These are phyloP conservation scores for Petunia axillaris DNA, from an alignment of 257 asterid species.

Conservation along the genomic window DNA sequence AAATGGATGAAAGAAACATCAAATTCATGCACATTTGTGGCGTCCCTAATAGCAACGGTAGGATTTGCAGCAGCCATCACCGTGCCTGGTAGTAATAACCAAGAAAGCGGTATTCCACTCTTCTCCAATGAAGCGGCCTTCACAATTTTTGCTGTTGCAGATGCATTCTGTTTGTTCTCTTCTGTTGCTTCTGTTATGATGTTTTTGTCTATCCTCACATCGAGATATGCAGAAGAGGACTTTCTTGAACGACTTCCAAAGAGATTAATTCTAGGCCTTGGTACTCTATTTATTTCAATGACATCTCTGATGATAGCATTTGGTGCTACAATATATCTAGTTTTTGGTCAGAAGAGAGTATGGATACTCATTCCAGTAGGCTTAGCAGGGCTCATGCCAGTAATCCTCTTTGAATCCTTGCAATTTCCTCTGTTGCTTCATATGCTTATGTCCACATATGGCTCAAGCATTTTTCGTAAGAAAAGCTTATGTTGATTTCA, in stretches of 20 bases:
- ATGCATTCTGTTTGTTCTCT: conserved; percentile 28
- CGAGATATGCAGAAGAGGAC: conserved; percentile 37
- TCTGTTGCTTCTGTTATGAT: conserved; percentile 37
- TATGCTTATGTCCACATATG: conserved; percentile 33
- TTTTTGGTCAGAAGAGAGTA: conserved; percentile 9
- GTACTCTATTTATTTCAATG: conserved; percentile 32
- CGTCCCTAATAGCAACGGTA: conserved; percentile 33
- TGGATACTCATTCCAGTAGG: conserved; percentile 34
- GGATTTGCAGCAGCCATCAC: conserved; percentile 34
- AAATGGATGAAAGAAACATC: conserved; percentile 38
- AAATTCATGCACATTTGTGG: conserved; percentile 31
- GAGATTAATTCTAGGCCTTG: conserved; percentile 34
- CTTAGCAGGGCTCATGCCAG: conserved; percentile 26
- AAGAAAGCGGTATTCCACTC: conserved; percentile 23
- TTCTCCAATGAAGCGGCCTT: conserved; percentile 23
- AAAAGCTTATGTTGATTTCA: background rate
- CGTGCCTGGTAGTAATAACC: conserved; percentile 31
- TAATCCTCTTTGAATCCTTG: conserved; percentile 26
- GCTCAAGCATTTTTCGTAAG: conserved; percentile 31
- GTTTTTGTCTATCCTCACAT: conserved; percentile 40
- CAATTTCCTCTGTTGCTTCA: conserved; percentile 35
- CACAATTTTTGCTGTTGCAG: conserved; percentile 2
- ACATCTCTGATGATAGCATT: conserved; percentile 38
- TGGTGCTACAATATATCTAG: conserved; percentile 36
- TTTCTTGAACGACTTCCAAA: conserved; percentile 34